phyloP scores from a whole-genome alignment of 2,329 filamentous ascomycete genomes.

The Didymosphaeria variabile region DNA sequence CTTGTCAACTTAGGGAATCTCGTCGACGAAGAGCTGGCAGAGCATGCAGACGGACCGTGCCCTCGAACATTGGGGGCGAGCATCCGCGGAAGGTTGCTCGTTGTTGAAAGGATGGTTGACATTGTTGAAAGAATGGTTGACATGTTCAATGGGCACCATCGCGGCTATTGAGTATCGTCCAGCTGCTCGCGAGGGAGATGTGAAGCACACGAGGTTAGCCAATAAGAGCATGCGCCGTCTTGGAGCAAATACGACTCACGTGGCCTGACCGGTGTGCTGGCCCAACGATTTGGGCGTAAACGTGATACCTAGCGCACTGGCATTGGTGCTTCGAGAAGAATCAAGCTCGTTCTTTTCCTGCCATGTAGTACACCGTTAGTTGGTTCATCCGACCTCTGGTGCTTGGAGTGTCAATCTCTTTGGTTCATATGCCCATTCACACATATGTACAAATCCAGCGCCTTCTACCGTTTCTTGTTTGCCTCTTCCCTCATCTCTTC shows the following conservation, averaged over 20 bases:
- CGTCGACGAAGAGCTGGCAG: no score
- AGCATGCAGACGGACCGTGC: no score
- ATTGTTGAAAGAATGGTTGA: no score
- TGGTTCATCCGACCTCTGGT: no score
- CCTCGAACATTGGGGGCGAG: no score
- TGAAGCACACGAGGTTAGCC: background rate
- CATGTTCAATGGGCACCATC: background rate
- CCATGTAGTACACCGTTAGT: no score
- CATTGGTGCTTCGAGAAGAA: background rate
- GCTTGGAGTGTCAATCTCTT: background rate
- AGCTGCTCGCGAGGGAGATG: background rate
- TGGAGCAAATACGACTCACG: background rate
- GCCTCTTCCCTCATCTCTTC: conserved; percentile 57
- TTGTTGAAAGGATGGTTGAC: no score
- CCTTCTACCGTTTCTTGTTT: conserved; percentile 27
- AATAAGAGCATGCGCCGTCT: background rate
- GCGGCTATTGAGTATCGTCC: background rate
- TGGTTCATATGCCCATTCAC: background rate
- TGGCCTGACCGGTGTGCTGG: background rate
- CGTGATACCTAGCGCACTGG: background rate
- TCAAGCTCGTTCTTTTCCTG: background rate
- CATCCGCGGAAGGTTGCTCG: no score
- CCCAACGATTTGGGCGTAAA: background rate
- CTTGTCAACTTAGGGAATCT: no score
- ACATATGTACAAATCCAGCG: background rate